These are phyloP conservation scores for Cordia subcordata DNA, from an alignment of 257 asterid species.

Conservation along the genomic window DNA sequence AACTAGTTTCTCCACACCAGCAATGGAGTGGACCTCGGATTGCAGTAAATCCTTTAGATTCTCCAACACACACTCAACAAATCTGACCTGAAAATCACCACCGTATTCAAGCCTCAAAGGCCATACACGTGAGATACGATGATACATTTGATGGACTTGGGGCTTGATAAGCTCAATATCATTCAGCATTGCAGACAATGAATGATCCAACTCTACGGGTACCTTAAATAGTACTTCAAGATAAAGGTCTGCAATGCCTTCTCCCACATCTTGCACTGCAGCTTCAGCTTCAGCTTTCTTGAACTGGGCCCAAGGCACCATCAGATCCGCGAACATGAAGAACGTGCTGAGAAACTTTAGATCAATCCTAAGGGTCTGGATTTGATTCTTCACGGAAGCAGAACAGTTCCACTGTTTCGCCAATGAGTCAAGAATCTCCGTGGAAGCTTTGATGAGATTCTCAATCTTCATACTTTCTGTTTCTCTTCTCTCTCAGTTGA, in stretches of 20 bases:
- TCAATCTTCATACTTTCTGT: too few species aligned
- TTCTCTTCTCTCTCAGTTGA: background rate
- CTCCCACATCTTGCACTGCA: background rate
- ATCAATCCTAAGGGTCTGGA: background rate
- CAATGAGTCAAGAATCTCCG: background rate
- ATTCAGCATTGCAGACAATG: background rate
- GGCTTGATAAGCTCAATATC: background rate
- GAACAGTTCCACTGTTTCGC: background rate
- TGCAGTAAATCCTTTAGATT: conserved; percentile 1
- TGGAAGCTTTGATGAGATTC: background rate
- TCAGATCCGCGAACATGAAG: background rate
- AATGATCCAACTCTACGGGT: background rate
- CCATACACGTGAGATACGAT: background rate
- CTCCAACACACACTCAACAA: background rate
- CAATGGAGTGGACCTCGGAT: background rate
- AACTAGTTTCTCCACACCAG: background rate
- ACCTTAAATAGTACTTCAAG: background rate
- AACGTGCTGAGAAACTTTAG: background rate
- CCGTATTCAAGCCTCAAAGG: background rate
- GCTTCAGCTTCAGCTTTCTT: background rate
- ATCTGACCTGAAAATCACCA: background rate
- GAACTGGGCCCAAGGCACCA: too few species aligned
- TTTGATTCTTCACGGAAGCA: background rate
- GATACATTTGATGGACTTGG: background rate
- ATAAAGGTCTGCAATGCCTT: background rate